A percentile compares a stretch with the other conserved stretches of the same genome.
Conservation (phyloP, 495 filamentous ascomycete species). For the Penicillium coffeae region DNA sequence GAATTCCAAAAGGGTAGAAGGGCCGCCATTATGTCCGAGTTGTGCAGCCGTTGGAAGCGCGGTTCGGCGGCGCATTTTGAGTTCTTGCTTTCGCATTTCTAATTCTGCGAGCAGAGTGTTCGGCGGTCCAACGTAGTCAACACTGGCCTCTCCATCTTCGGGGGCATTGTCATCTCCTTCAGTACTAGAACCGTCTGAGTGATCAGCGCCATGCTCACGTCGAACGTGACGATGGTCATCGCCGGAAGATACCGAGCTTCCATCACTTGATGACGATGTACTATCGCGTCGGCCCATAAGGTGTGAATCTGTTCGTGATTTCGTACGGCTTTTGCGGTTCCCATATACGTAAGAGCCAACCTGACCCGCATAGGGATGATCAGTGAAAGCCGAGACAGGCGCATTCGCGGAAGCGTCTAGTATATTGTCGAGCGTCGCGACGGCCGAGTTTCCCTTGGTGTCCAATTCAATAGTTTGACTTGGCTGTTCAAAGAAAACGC, state of each 20-base stretch:
- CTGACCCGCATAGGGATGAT: conserved; percentile 80
- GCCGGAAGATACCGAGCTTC: conserved; percentile 6
- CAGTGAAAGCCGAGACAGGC: conserved; percentile 91
- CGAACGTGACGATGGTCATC: conserved; percentile 13
- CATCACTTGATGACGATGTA: conserved; percentile 5
- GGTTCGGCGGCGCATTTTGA: conserved; percentile 70
- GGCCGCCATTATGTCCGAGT: conserved; percentile 58
- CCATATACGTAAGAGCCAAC: conserved; percentile 64
- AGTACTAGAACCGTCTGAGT: conserved; percentile 15
- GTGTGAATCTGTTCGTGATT: conserved; percentile 17
- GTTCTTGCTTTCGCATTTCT: conserved; percentile 80
- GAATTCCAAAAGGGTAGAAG: conserved; percentile 79
- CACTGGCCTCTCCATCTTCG: conserved; percentile 35
- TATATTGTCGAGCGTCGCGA: conserved; percentile 86
- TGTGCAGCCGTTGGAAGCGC: conserved; percentile 57
- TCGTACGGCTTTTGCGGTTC: conserved; percentile 23
- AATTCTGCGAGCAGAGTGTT: conserved; percentile 91
- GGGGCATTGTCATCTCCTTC: conserved; percentile 22
- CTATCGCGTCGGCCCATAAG: conserved; percentile 18
- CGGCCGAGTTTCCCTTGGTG: conserved; percentile 75
- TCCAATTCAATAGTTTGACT: conserved; percentile 57
- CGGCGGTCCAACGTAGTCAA: conserved; percentile 64
- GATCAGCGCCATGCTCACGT: conserved; percentile 13
- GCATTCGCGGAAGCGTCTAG: conserved; percentile 90
- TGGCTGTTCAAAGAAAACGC: conserved; percentile 81